phyloP scores from a whole-genome alignment of 768 basidiomycete species.

The Mycena capillaripes region DNA sequence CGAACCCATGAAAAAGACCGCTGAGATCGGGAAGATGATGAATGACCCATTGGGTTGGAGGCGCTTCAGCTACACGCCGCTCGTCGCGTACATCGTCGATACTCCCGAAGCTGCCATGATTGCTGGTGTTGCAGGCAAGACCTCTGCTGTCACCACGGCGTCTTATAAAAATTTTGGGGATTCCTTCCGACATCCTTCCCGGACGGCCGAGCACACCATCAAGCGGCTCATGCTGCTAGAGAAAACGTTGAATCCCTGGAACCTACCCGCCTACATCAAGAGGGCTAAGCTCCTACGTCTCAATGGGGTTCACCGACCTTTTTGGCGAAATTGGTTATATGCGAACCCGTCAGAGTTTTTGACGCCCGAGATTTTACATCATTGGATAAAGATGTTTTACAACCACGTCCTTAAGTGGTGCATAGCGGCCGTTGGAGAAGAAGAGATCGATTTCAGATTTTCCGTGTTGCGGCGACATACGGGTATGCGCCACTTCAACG shows the following conservation, averaged over 20 bases:
- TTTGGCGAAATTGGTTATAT: neutral
- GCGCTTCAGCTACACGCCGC: constrained; percentile 37
- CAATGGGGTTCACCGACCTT: neutral
- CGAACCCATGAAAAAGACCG: constrained; percentile 35
- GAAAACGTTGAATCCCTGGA: constrained; percentile 8
- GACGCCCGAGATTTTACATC: neutral
- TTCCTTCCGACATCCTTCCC: constrained; percentile 23
- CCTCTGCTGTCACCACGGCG: constrained; percentile 38
- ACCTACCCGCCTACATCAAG: neutral
- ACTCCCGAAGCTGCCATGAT: constrained; percentile 37
- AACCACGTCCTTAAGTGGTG: neutral
- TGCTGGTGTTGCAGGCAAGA: constrained; percentile 29
- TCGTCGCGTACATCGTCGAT: constrained; percentile 37
- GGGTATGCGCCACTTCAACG: neutral
- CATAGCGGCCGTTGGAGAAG: neutral
- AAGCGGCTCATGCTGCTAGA: constrained; percentile 6
- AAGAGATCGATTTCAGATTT: neutral
- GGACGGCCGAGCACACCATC: constrained; percentile 28
- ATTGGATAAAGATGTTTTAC: neutral
- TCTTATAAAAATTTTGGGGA: constrained; percentile 40
- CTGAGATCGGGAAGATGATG: constrained; percentile 37
- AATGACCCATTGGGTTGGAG: constrained; percentile 32
- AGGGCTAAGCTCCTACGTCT: neutral
- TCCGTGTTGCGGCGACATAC: neutral
- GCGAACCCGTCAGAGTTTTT: neutral